phyloP scores from a whole-genome alignment of 2,329 filamentous ascomycete genomes.

The Fusarium secorum region DNA sequence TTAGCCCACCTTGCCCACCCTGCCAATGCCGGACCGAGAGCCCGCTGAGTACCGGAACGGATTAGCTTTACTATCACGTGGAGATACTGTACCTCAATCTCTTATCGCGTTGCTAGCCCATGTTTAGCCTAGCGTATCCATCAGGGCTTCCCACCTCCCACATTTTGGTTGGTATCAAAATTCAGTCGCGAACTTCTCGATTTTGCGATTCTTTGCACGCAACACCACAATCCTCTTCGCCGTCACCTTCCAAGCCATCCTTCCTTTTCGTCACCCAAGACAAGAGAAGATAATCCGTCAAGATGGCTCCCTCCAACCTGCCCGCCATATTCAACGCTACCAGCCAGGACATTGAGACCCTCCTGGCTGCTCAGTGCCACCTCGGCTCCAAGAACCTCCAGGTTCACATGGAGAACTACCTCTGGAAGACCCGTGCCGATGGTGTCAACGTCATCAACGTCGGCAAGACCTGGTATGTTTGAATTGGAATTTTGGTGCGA shows the following conservation, averaged over 20 bases:
- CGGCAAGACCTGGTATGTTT: slow-evolving; percentile 95
- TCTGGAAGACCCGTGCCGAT: slow-evolving; percentile 99
- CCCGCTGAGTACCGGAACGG: neutral
- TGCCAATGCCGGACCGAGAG: slow-evolving; percentile 15
- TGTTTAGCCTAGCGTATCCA: slow-evolving; percentile 39
- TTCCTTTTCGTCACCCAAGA: slow-evolving; percentile 45
- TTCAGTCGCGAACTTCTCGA: slow-evolving; percentile 56
- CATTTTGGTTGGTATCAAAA: slow-evolving; percentile 48
- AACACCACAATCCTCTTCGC: slow-evolving; percentile 41
- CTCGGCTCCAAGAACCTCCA: slow-evolving; percentile 99
- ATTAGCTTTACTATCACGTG: slow-evolving; percentile 47
- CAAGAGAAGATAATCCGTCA: slow-evolving; percentile 58
- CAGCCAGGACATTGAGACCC: slow-evolving; percentile 98
- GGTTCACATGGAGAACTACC: slow-evolving; percentile 99
- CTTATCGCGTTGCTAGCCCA: slow-evolving; percentile 27
- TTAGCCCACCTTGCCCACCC: slow-evolving; percentile 25
- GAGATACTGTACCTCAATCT: neutral
- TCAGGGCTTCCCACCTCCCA: slow-evolving; percentile 50
- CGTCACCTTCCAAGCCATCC: slow-evolving; percentile 40
- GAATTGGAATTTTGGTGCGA: neutral
- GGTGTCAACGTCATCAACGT: slow-evolving; percentile 99
- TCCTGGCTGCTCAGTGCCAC: slow-evolving; percentile 95
- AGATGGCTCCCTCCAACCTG: slow-evolving; percentile 94
- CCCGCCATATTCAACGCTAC: slow-evolving; percentile 97
- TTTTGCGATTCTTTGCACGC: slow-evolving; percentile 39